These are phyloP conservation scores for Suillus clintonianus DNA, from an alignment of 768 basidiomycete genomes.

Conservation along the genomic window DNA sequence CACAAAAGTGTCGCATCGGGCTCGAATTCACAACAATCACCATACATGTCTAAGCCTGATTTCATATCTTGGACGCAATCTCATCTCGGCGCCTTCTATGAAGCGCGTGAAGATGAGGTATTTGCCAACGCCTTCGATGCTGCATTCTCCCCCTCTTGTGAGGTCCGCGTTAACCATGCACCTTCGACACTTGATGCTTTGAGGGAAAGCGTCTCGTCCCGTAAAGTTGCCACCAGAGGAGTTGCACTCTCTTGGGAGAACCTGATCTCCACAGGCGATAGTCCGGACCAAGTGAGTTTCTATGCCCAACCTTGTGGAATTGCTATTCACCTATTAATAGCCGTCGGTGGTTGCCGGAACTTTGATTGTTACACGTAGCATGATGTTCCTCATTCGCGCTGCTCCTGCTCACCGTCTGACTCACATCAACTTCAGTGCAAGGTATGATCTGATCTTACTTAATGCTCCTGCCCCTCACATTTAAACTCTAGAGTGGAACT, in stretches of 20 bases:
- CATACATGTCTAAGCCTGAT: slow-evolving; percentile 6
- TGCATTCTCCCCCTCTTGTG: slow-evolving; percentile 34
- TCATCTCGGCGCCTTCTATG: slow-evolving; percentile 30
- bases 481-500: slow-evolving; percentile 24
- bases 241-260: slow-evolving; percentile 38
- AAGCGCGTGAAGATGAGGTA: slow-evolving; percentile 10
- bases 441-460: slow-evolving; percentile 23
- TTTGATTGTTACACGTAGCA: slow-evolving; percentile 39
- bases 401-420: slow-evolving; percentile 36
- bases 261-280: slow-evolving; percentile 29
- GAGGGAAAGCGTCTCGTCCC: slow-evolving; percentile 24
- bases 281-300: slow-evolving; percentile 21
- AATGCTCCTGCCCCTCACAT: not conserved
- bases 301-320: too few species aligned
- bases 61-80: slow-evolving; percentile 30
- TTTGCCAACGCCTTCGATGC: slow-evolving; percentile 25
- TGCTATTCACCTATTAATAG: slow-evolving; percentile 16
- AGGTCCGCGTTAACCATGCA: slow-evolving; percentile 37
- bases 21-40: not conserved
- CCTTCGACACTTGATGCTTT: slow-evolving; percentile 24
- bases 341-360: slow-evolving; percentile 37
- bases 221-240: slow-evolving; percentile 16
- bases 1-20: not conserved
- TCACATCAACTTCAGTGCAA: slow-evolving; percentile 41
- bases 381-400: slow-evolving; percentile 44